Evolutionary conservation across 495 filamentous ascomycete species (phyloP), one percentile per base, ranked within the genome.

Genomic region (Aspergillus mulundensis): DNA sequence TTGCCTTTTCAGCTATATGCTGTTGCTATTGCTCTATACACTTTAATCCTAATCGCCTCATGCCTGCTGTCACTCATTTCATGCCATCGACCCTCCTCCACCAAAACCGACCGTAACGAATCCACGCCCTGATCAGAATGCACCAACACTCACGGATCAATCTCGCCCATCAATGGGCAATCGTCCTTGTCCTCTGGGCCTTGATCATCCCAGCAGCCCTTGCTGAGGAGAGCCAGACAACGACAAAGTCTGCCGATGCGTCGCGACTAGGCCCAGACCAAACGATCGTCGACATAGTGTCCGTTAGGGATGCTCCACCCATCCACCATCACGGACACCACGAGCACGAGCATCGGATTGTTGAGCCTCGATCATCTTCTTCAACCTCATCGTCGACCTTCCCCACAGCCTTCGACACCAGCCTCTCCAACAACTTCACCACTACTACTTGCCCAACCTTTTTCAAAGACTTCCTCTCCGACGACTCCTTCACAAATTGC

Each of bases 321-420:
- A 19, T 50, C 18, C 23, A 18, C 34, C 32, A 15, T 36, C 32
- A 36, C 32, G 38, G 34, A 40, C 38, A 40, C 34, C 38, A 48
- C 30, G 21, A 21, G 19, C 46, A 56, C 38, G 28, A 48, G 32
- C 32, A 36, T 36, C 7, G 32, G 5, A 4, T 6, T 36, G 12
- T 36, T 15, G 32, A 36, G 32, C 32, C 32, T 36, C 32, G 32
- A 36, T 36, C 32, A 36, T 11, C 32, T 10, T 36, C 32, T 2
- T 41, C 57, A 38, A 6, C 44, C 0, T 50, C 57, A 23, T 40
- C 51, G 60, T 58, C 69, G 50, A 25, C 78, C 15, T 73, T 94
- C 25, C 90, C 90, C 0, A 79, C 70, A 7, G 80, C 87, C 5
- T 89, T 93, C 66, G 89, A 94, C 63, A 84, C 82, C 42, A 81